These are phyloP conservation scores for Saturnispora quitensis DNA, from an alignment of 805 yeast species.

Conservation along the genomic window DNA sequence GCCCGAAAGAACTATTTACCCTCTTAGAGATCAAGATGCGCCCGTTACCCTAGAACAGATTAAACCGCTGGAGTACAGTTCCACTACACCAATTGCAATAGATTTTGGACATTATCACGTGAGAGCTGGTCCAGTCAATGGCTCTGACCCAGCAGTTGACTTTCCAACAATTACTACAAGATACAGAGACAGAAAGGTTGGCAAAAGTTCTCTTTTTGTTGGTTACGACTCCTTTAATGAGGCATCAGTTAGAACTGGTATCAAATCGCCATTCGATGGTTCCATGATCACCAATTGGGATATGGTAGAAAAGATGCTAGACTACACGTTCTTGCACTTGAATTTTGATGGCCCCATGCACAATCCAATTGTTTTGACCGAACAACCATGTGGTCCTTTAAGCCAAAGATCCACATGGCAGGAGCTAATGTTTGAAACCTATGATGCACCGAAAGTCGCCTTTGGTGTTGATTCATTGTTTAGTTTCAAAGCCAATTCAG, in stretches of 20 bases:
- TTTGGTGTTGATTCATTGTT: slow-evolving; percentile 81
- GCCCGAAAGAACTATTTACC: neutral
- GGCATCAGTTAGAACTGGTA: slow-evolving; percentile 53
- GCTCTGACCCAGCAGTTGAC: slow-evolving; percentile 41
- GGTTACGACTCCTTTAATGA: slow-evolving; percentile 81
- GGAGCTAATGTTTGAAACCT: slow-evolving; percentile 80
- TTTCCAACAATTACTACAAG: slow-evolving; percentile 66
- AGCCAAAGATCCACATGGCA: slow-evolving; percentile 67
- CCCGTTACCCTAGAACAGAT: neutral
- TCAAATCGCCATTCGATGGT: slow-evolving; percentile 81
- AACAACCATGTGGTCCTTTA: slow-evolving; percentile 61
- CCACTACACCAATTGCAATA: slow-evolving; percentile 70
- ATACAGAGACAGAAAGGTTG: slow-evolving; percentile 69
- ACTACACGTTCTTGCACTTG: slow-evolving; percentile 72
- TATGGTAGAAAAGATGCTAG: slow-evolving; percentile 68
- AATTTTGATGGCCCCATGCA: slow-evolving; percentile 57
- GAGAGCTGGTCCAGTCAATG: slow-evolving; percentile 50
- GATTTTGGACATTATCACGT: slow-evolving; percentile 69
- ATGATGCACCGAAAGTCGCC: slow-evolving; percentile 61
- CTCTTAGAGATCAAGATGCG: slow-evolving; percentile 1
- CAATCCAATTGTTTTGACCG: slow-evolving; percentile 77
- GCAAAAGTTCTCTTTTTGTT: slow-evolving; percentile 53
- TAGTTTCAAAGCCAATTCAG: slow-evolving; percentile 60
- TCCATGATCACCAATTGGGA: slow-evolving; percentile 90
- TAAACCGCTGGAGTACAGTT: slow-evolving; percentile 28